Evolutionary conservation across 1,284 basidiomycete species (phyloP).

Genomic region (Apiotrichum brassicae): DNA sequence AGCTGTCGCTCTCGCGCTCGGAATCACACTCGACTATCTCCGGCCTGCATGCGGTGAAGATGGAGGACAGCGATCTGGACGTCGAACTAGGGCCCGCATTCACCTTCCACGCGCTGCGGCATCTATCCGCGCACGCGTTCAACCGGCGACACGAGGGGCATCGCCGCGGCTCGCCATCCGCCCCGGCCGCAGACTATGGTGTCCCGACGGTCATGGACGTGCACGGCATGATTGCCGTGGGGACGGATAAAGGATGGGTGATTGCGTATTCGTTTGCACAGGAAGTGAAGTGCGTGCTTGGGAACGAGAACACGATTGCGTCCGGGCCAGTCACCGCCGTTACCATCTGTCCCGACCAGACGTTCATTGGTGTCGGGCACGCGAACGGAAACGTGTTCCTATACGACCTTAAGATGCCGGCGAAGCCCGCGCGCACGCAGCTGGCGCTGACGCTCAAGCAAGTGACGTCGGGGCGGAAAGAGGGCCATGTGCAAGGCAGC

Average conservation of each 20-base stretch:
- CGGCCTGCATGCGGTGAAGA: conserved; percentile 1
- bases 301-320: conserved; percentile 55
- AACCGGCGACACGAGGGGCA: conserved; percentile 9
- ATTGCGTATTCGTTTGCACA: conserved; percentile 89
- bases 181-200: conserved; percentile 28
- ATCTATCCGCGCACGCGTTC: conserved; percentile 55
- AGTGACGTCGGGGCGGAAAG: conserved; percentile 72
- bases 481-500: conserved; percentile 84
- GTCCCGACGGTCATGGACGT: conserved; percentile 74
- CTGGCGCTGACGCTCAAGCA: conserved; percentile 40
- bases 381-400: conserved; percentile 77
- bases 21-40: conserved; percentile 31
- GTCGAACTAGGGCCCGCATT: conserved; percentile 26
- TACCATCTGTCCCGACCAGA: conserved; percentile 87
- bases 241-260: conserved; percentile 70
- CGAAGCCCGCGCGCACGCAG: conserved; percentile 44
- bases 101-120: conserved; percentile 53
- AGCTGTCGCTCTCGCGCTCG: conserved; percentile 35
- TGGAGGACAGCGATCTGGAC: conserved; percentile 13
- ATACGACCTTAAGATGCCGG: conserved; percentile 70
- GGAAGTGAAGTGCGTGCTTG: conserved; percentile 69
- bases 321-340: conserved; percentile 82
- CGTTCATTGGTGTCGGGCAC: conserved; percentile 86
- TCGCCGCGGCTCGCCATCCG: conserved; percentile 4
- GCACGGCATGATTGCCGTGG: conserved; percentile 84